A percentile compares a stretch with the other conserved stretches of the same genome.
phyloP scores from a whole-genome alignment of 305 asterid species.

The Withania somnifera region DNA sequence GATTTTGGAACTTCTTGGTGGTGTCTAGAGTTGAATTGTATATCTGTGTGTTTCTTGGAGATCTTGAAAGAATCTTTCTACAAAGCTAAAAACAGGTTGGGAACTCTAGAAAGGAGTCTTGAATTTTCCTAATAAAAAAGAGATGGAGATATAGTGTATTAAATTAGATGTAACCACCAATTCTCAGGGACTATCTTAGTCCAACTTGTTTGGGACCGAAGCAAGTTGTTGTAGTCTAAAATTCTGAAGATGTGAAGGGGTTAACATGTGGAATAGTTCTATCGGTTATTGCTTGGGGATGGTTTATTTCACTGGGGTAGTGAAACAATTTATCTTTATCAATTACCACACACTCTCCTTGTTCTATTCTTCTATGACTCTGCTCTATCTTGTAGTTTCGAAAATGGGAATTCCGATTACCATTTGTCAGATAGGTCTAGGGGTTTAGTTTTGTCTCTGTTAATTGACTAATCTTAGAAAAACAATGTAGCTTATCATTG shows the following conservation, averaged over 20 bases:
- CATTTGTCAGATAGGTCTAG: background rate
- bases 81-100: background rate
- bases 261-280: background rate
- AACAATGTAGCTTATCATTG: background rate
- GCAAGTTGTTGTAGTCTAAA: background rate
- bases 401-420: background rate
- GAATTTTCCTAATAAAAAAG: background rate
- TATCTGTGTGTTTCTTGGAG: background rate
- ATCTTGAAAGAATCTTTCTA: background rate
- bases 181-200: background rate
- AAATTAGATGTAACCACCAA: background rate
- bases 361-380: background rate
- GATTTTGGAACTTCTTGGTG: constrained; percentile 1
- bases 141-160: background rate
- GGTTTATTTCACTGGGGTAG: background rate
- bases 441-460: background rate
- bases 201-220: background rate
- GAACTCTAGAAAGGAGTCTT: background rate
- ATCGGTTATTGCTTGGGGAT: background rate
- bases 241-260: background rate
- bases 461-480: background rate
- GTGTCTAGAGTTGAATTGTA: background rate
- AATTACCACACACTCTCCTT: background rate
- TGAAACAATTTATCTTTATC: background rate
- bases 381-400: background rate